phyloP scores from a whole-genome alignment of 2,329 filamentous ascomycete genomes.

The Cadophora malorum region DNA sequence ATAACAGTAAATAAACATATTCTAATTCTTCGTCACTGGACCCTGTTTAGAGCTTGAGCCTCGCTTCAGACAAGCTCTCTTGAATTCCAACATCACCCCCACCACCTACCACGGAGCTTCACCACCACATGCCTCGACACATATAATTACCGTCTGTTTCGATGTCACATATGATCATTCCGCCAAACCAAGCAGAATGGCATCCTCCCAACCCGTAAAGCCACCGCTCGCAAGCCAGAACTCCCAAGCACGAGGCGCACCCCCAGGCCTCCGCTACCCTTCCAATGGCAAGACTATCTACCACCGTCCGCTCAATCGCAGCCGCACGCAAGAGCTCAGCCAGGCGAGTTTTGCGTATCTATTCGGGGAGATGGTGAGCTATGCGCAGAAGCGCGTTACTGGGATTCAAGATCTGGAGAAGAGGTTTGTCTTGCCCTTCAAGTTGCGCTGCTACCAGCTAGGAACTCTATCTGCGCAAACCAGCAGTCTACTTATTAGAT shows the following conservation, averaged over 20 bases:
- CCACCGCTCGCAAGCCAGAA: conserved; percentile 36
- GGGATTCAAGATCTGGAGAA: conserved; percentile 94
- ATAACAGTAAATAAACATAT: conserved; percentile 8
- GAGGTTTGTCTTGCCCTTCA: conserved; percentile 60
- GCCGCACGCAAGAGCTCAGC: conserved; percentile 86
- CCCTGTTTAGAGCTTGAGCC: conserved; percentile 3
- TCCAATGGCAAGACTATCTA: conserved; percentile 98
- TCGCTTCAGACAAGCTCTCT: conserved; percentile 22
- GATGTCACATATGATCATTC: conserved; percentile 26
- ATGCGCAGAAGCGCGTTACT: conserved; percentile 88
- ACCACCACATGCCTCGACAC: conserved; percentile 24
- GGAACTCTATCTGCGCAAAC: background rate
- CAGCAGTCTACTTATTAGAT: background rate
- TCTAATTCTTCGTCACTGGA: conserved; percentile 8
- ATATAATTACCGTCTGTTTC: background rate
- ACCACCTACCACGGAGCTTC: conserved; percentile 14
- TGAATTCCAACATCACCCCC: background rate
- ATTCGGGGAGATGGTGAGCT: conserved; percentile 95
- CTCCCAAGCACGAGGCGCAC: conserved; percentile 38
- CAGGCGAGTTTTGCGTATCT: conserved; percentile 95
- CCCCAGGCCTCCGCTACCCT: conserved; percentile 80
- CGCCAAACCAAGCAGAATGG: conserved; percentile 38
- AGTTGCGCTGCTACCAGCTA: background rate
- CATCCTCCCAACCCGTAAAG: conserved; percentile 44
- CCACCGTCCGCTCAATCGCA: conserved; percentile 90